Base-by-base conservation (phyloP, 129 eudicot species). In the Flaveria linearis region DNA sequence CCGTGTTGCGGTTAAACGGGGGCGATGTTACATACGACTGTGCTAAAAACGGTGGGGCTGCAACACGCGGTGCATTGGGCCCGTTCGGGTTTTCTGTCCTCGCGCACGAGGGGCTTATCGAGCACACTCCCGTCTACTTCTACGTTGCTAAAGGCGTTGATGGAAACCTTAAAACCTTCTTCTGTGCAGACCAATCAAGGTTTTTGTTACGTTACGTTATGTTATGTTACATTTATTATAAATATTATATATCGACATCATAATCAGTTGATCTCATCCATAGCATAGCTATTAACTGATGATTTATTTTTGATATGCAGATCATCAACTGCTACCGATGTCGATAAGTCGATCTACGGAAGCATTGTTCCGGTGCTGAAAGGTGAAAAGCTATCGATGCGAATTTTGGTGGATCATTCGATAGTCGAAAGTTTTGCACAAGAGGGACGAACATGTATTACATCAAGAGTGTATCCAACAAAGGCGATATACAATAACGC, bases 391-490 rank as follows among this genome's bases (percentile, higher is more conserved):
- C 56, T 92, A 30, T 79, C 95, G 0, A 58, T 90, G 92, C 88
- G 98, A 75, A 86, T 90, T 11, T 66, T 92, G 81, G 95, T 91
- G 57, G 97, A 91, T 86, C 97, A 91, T 75, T 91, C 97, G 41
- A 91, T 91, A 9, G 85, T 91, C 1, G 97, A 91, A 88, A 87
- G 95, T 61, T 91, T 91, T 75, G 97, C 95, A 3, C 95, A 88
- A 78, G 87, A 85, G 33, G 97, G 97, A 33, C 66, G 95, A 66
- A 74, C 87, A 14, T 75, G 88, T 51, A 88, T 91, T 4, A 88
- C 95, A 1, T 85, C 97, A 6, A 76, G 97, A 2, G 85, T 91
- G 3, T 91, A 91, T 72, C 97, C 97, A n/a, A 86, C 92, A 46
- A 82, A 77, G 65, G 90, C 95, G 0, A 75, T 88, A 39, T 53